Conservation (phyloP, 331 rosid species). For the Telfairia occidentalis region DNA sequence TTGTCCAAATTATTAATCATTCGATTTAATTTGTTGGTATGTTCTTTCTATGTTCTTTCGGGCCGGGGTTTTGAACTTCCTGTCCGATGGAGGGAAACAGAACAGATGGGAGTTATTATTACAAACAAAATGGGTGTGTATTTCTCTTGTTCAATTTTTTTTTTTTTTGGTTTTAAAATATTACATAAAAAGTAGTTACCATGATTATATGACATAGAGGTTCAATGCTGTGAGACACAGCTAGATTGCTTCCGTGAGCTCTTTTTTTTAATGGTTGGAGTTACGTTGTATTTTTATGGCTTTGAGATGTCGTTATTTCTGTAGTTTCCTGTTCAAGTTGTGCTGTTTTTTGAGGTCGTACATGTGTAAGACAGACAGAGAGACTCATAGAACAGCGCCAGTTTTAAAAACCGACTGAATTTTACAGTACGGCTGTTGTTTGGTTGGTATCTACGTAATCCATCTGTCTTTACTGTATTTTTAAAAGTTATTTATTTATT, state of each 20-base stretch:
- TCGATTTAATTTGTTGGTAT: not conserved
- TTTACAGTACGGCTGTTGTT: too few relatives aligned
- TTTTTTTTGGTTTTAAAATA: too few relatives aligned
- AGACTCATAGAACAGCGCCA: too few relatives aligned
- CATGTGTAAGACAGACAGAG: not conserved
- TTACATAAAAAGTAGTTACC: too few relatives aligned
- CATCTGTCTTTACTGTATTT: too few relatives aligned
- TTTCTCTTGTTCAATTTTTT: too few relatives aligned
- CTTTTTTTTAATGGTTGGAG: not conserved
- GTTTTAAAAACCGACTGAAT: too few relatives aligned
- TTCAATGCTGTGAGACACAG: not conserved
- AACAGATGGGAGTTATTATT: too few relatives aligned
- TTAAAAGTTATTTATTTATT: too few relatives aligned
- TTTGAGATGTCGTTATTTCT: not conserved
- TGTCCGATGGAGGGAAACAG: not conserved
- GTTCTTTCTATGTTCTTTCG: not conserved
- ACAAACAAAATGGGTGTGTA: too few relatives aligned
- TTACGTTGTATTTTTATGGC: not conserved
- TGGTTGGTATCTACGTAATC: too few relatives aligned
- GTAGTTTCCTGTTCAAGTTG: not conserved
- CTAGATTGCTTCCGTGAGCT: not conserved
- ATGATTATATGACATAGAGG: not conserved
- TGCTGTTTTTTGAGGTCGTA: not conserved
- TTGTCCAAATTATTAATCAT: not conserved
- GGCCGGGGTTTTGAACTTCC: not conserved